phyloP scores from a whole-genome alignment of 1,139 yeast genomes.

The Hansenula lynferdii region DNA sequence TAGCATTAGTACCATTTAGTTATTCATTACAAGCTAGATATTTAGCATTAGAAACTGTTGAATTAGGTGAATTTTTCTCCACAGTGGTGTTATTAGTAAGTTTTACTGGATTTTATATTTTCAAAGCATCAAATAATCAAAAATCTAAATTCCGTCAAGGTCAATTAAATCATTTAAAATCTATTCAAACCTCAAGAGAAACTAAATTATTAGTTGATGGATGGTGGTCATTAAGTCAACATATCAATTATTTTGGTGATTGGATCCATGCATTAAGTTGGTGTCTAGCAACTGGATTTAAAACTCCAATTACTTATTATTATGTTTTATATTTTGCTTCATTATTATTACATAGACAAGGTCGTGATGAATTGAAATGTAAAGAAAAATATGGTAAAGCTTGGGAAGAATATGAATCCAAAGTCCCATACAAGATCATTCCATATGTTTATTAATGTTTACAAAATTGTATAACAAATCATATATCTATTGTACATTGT shows the following conservation, averaged over 20 bases:
- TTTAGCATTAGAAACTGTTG: conserved; percentile 59
- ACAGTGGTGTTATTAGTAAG: conserved; percentile 36
- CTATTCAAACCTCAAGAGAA: conserved; percentile 70
- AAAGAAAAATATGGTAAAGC: conserved; percentile 75
- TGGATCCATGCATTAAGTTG: conserved; percentile 91
- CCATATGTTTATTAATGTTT: conserved; percentile 69
- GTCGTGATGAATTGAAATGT: conserved; percentile 90
- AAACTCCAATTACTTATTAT: conserved; percentile 80
- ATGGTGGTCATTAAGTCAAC: conserved; percentile 96
- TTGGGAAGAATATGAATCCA: conserved; percentile 76
- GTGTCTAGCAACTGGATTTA: conserved; percentile 88
- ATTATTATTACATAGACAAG: conserved; percentile 81
- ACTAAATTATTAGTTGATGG: conserved; percentile 82
- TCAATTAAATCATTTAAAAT: conserved; percentile 57
- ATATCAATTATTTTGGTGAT: conserved; percentile 92
- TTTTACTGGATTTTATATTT: conserved; percentile 67
- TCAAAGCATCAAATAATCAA: conserved; percentile 79
- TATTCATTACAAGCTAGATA: conserved; percentile 85
- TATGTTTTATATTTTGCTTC: conserved; percentile 80
- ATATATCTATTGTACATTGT: background rate
- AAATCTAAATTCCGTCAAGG: conserved; percentile 83
- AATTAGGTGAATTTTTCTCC: conserved; percentile 45
- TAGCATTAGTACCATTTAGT: conserved; percentile 91
- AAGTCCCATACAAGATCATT: conserved; percentile 84
- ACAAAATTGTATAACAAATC: background rate